These are phyloP conservation scores for Durotheca rogersii DNA, from an alignment of 495 filamentous ascomycete species.

Conservation along the genomic window DNA sequence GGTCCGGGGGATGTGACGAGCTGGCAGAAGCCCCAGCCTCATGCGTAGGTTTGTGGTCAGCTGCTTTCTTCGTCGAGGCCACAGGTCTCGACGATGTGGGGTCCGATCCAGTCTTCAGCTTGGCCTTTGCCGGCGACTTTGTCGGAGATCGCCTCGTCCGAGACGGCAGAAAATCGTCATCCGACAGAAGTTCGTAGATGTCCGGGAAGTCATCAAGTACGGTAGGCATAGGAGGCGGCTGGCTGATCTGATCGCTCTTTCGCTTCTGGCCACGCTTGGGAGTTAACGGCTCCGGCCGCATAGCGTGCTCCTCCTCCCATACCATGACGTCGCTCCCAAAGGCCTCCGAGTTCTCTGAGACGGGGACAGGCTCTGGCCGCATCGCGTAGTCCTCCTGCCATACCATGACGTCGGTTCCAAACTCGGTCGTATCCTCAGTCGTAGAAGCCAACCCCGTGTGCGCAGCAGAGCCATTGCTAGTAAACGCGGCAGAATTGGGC, in stretches of 20 bases:
- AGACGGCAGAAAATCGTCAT: constrained; percentile 26
- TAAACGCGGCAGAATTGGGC: constrained; percentile 49
- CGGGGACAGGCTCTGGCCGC: constrained; percentile 23
- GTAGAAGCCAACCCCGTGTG: constrained; percentile 40
- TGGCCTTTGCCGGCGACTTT: constrained; percentile 34
- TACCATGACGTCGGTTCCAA: constrained; percentile 29
- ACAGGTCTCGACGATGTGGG: constrained; percentile 16
- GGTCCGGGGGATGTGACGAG: constrained; percentile 2
- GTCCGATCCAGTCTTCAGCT: constrained; percentile 25
- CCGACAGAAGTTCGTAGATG: constrained; percentile 40
- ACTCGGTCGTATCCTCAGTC: constrained; percentile 47
- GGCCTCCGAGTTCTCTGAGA: constrained; percentile 39
- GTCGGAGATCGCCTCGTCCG: constrained; percentile 27
- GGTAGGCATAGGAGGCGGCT: constrained; percentile 30
- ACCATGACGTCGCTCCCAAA: constrained; percentile 58
- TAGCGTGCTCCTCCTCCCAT: constrained; percentile 60
- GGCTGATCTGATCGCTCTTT: constrained; percentile 68
- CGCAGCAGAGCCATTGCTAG: constrained; percentile 51
- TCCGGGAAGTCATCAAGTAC: constrained; percentile 42
- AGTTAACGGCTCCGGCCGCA: constrained; percentile 34
- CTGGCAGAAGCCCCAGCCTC: constrained; percentile 10
- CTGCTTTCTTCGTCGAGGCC: constrained; percentile 16
- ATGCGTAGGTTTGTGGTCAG: constrained; percentile 1
- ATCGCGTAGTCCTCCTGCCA: constrained; percentile 36
- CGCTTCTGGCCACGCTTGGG: constrained; percentile 65